Evolutionary conservation across 2,329 filamentous ascomycete species (phyloP).

Genomic region (Aspergillus amoenus): DNA sequence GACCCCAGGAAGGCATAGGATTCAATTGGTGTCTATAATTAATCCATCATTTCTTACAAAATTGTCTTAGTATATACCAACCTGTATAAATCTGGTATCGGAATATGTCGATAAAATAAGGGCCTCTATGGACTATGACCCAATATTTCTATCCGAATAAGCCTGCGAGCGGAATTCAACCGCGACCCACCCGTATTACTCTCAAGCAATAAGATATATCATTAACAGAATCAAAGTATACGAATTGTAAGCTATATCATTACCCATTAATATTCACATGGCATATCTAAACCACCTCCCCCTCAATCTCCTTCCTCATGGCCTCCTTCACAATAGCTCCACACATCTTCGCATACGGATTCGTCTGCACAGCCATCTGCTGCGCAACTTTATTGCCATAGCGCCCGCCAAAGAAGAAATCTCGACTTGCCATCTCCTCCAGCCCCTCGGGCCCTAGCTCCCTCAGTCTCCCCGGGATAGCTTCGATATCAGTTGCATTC

Average conservation of each 20-base stretch:
- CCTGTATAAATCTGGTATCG: neutral
- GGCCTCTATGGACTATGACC: no score
- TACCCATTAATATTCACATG: no score
- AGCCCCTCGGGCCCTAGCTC: conserved; percentile 40
- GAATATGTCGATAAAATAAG: no score
- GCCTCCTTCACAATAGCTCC: conserved; percentile 62
- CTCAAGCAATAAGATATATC: neutral
- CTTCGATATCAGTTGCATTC: conserved; percentile 18
- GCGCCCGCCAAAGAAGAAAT: conserved; percentile 54
- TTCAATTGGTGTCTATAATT: neutral
- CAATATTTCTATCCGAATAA: no score
- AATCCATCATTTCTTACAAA: neutral
- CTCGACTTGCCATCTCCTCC: conserved; percentile 56
- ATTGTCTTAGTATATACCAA: neutral
- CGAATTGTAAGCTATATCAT: no score
- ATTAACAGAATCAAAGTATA: neutral
- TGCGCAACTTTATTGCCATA: conserved; percentile 59
- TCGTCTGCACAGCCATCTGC: conserved; percentile 59
- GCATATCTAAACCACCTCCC: conserved; percentile 7
- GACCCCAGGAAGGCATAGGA: conserved; percentile 45
- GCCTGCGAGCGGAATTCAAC: neutral
- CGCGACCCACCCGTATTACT: neutral
- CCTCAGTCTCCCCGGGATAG: conserved; percentile 30
- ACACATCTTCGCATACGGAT: conserved; percentile 64
- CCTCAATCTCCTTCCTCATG: conserved; percentile 53